Conservation (phyloP, 78 protist genomes). For the Isochrysis galbana region DNA sequence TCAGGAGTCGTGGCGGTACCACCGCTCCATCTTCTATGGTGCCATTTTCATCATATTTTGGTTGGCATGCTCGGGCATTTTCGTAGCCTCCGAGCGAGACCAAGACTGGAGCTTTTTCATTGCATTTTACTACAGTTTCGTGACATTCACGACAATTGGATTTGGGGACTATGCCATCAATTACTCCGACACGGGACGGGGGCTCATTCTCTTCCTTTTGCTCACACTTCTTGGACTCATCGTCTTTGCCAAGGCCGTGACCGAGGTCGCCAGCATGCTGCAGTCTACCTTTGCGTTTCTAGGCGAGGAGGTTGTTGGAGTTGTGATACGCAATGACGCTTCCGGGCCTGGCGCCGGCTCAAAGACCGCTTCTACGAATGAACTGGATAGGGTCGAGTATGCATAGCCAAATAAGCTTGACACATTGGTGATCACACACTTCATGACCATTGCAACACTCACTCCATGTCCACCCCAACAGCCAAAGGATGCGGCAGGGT, state of each 20-base stretch:
- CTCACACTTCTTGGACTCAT: neutral
- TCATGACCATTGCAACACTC: no score
- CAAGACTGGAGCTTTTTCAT: neutral
- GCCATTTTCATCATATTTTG: neutral
- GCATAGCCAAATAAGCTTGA: no score
- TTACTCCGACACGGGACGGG: neutral
- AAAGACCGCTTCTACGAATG: no score
- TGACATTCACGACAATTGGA: neutral
- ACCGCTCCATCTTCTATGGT: neutral
- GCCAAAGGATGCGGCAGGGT: no score
- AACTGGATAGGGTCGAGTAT: no score
- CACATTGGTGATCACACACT: no score
- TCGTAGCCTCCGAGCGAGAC: neutral
- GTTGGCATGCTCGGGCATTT: neutral
- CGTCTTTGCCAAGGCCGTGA: neutral
- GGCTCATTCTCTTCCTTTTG: neutral
- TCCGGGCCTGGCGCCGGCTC: no score
- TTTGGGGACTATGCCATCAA: neutral
- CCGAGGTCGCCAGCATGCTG: neutral
- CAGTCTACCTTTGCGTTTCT: no score
- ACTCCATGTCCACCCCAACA: no score
- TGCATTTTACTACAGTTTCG: neutral
- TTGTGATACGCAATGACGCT: no score
- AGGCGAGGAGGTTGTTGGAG: no score
- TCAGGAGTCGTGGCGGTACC: no score